Evolutionary conservation across 2,329 filamentous ascomycete species (phyloP), one percentile per base, ranked within the genome.

Genomic region (Botrytis byssoidea): DNA sequence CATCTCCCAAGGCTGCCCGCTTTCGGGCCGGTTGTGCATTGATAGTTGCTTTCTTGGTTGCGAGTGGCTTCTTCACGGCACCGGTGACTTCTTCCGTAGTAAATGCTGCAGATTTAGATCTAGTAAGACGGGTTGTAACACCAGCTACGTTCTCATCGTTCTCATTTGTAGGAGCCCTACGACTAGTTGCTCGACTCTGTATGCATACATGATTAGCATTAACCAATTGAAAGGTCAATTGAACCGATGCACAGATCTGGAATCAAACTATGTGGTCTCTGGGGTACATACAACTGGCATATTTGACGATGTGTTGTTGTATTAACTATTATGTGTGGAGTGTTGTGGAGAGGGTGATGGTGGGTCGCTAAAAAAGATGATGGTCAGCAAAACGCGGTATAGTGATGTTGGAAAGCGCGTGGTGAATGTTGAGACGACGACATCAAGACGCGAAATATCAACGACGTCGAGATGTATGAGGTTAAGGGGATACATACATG

Each of bases 1-100:
- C 92, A 85, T 99, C 96, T 74, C 93, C 94, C 55, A 99, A 88
- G 67, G 93, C 95, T 79, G 92, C 89, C 81, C 96, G 93, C 85
- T 93, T 96, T 81, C 92, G 88, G 75, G 86, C 86, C 66, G 86
- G 83, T 79, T 86, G 83, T 70, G 85, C 84, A 73, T 83, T 82
- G 77, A 84, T 86, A 42, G 86, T 83, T 25, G 90, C 84, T 83
- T 91, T 93, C 85, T 94, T 95, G 68, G 90, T 86, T 83, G 92
- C 91, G 70, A 93, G 83, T 42, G 89, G 86, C 80, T 91, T 91
- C 81, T 89, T 89, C 71, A 85, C 79, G 46, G 87, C 84, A 79
- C 66, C 77, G 37, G 85, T 83, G 72, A 85, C 83, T 71, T 92
- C 92, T 78, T 91, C 91, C 78, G 81, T 87, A 51, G n/a, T 37